Conservation (phyloP, 2,329 filamentous ascomycete species). For the Arthroderma uncinatum region DNA sequence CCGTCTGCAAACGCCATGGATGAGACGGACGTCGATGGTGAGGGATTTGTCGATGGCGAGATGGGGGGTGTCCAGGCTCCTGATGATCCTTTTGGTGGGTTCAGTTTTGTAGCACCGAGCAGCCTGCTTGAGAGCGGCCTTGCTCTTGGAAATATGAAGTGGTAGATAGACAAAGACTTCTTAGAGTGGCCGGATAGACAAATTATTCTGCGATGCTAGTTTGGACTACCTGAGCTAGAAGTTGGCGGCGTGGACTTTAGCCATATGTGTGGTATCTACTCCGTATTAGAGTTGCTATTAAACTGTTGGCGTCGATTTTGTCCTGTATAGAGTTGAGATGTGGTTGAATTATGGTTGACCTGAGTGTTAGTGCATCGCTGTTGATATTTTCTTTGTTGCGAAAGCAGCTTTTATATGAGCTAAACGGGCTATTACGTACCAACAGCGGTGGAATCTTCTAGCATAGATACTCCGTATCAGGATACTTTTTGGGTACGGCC, state of each 20-base stretch:
- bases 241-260: neutral
- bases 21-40: constrained; percentile 7
- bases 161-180: neutral
- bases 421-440: neutral
- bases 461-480: neutral
- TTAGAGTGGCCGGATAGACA: neutral
- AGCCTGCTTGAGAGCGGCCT: constrained; percentile 32
- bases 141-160: neutral
- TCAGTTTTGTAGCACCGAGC: constrained; percentile 40
- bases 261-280: neutral
- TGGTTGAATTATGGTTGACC: too few relatives aligned
- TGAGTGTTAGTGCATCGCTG: neutral
- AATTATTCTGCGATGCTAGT: neutral
- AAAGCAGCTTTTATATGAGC: neutral
- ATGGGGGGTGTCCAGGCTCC: constrained; percentile 13
- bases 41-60: neutral
- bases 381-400: neutral
- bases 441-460: neutral
- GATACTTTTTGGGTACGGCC: too few relatives aligned
- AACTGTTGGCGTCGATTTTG: neutral
- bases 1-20: constrained; percentile 22
- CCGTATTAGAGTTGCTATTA: neutral
- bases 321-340: too few relatives aligned
- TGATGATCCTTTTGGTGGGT: constrained; percentile 37
- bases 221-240: neutral